phyloP scores from a whole-genome alignment of 768 basidiomycete genomes.

The Boletus rubropictus region DNA sequence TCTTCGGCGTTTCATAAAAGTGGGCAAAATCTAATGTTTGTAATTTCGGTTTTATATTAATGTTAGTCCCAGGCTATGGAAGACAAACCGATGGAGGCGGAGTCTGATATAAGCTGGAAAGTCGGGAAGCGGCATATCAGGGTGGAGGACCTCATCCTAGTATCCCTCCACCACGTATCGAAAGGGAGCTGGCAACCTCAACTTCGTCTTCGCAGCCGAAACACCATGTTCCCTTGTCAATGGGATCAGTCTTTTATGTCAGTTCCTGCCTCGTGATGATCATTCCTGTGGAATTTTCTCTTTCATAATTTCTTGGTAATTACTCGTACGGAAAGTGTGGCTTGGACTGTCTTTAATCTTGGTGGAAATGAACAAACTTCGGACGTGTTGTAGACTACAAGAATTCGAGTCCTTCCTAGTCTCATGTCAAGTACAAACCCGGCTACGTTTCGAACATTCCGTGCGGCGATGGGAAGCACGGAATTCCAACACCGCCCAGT shows the following conservation, averaged over 20 bases:
- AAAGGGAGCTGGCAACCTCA: conserved; percentile 83
- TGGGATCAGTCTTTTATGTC: conserved; percentile 2
- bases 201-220: conserved; percentile 41
- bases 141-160: conserved; percentile 63
- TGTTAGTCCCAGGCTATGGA: conserved; percentile 41
- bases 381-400: too few species aligned
- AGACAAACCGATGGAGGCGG: conserved; percentile 53
- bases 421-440: background rate
- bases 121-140: conserved; percentile 54
- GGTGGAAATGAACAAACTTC: background rate
- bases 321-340: background rate
- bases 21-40: conserved; percentile 23
- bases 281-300: background rate
- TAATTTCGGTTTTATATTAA: conserved; percentile 2
- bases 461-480: too few species aligned
- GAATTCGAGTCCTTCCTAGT: background rate
- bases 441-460: too few species aligned
- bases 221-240: background rate
- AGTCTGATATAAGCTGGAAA: conserved; percentile 54
- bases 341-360: background rate
- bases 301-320: background rate
- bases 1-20: conserved; percentile 60
- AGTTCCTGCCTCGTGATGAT: conserved; percentile 5
- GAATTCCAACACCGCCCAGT: too few species aligned
- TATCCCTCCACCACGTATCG: conserved; percentile 78